Conservation (phyloP, 257 asterid species). For the Echium plantagineum region DNA sequence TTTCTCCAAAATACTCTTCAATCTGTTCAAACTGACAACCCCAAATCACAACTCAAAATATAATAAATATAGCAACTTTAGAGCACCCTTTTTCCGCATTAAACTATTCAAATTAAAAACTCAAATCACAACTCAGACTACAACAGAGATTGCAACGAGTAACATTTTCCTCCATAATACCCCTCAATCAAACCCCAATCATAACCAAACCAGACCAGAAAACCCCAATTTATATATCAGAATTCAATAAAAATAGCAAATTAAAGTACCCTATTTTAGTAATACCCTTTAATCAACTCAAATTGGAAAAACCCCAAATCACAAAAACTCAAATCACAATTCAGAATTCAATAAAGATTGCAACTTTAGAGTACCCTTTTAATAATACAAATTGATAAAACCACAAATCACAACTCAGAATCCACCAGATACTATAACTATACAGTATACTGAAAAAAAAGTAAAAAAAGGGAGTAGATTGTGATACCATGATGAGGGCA, state of each 20-base stretch:
- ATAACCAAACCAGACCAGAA: conserved; percentile 2
- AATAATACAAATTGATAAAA: too few relatives aligned
- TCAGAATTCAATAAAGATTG: not conserved
- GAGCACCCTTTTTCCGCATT: too few relatives aligned
- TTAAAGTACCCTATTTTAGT: not conserved
- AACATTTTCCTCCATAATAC: conserved; percentile 56
- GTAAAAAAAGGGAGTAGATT: not conserved
- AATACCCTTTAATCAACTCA: not conserved
- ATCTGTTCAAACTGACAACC: not conserved
- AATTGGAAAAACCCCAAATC: too few relatives aligned
- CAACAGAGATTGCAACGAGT: too few relatives aligned
- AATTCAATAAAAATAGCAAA: not conserved
- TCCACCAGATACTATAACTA: not conserved
- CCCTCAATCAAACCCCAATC: conserved; percentile 85
- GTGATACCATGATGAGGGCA: conserved; percentile 61
- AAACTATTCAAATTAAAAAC: too few relatives aligned
- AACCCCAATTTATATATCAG: not conserved
- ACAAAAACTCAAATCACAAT: too few relatives aligned
- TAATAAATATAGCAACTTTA: too few relatives aligned
- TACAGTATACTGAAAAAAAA: not conserved
- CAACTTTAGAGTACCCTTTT: not conserved
- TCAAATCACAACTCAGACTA: too few relatives aligned
- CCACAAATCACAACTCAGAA: not conserved
- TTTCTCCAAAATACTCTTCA: not conserved
- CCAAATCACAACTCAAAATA: not conserved